phyloP scores from a whole-genome alignment of 202 grass and related monocot genomes.

The Tripidium arundinaceum region DNA sequence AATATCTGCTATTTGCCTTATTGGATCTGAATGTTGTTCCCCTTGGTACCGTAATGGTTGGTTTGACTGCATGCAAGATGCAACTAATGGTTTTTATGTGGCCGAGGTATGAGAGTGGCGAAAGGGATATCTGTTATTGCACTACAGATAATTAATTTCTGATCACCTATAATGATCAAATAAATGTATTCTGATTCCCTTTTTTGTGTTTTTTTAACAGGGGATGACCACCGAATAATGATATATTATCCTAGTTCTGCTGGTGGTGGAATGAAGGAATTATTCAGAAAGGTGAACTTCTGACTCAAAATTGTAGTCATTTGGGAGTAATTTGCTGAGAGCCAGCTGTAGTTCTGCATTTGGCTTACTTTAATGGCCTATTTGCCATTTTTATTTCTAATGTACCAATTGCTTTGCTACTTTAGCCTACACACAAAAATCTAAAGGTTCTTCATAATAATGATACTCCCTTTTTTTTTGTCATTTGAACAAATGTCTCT shows the following conservation, averaged over 20 bases:
- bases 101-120: neutral
- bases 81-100: conserved; percentile 7
- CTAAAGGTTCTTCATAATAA: neutral
- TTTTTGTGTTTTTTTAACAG: conserved; percentile 34
- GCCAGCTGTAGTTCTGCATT: neutral
- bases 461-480: neutral
- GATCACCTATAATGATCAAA: conserved; percentile 23
- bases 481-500: conserved; percentile 9
- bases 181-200: conserved; percentile 6
- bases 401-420: neutral
- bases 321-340: conserved; percentile 2
- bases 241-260: conserved; percentile 99
- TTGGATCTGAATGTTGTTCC: conserved; percentile 6
- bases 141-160: conserved; percentile 10
- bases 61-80: conserved; percentile 4
- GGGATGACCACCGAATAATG: conserved; percentile 99
- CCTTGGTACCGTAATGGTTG: conserved; percentile 2
- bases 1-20: neutral
- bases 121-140: neutral
- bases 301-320: conserved; percentile 15
- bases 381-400: neutral
- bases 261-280: conserved; percentile 98
- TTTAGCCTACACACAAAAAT: conserved; percentile 6
- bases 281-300: conserved; percentile 84
- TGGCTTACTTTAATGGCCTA: neutral